Conservation (phyloP, 2,329 filamentous ascomycete species). For the Aspergillus sp. region DNA sequence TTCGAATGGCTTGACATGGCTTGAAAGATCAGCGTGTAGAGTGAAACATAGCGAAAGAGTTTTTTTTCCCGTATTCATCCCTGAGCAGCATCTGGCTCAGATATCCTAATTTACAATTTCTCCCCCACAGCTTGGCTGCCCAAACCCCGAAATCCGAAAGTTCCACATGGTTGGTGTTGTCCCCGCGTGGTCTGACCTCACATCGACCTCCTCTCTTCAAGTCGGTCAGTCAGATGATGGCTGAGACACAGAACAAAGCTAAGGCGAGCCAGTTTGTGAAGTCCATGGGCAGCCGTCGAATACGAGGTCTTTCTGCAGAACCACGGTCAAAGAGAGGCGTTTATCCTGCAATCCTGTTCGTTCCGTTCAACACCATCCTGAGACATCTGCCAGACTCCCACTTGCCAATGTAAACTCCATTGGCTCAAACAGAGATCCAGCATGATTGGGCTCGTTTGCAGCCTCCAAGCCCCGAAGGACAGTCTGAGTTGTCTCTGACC, state of each 20-base stretch:
- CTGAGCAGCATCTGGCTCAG: neutral
- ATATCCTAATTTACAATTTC: neutral
- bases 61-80: neutral
- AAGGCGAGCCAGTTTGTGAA: neutral
- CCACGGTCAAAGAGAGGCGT: neutral
- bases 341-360: neutral
- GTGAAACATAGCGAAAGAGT: conserved; percentile 8
- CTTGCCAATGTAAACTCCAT: neutral
- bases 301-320: neutral
- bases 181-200: neutral
- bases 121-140: neutral
- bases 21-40: conserved; percentile 2
- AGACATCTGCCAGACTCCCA: conserved; percentile 4
- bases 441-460: neutral
- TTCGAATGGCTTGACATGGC: neutral
- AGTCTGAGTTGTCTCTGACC: neutral
- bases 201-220: neutral
- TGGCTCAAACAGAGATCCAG: neutral
- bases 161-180: neutral
- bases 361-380: neutral
- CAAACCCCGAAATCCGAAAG: neutral
- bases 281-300: neutral
- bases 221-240: conserved; percentile 1
- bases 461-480: neutral
- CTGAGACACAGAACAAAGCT: neutral